phyloP scores from a whole-genome alignment of 495 filamentous ascomycete genomes.

The Daldinia decipiens region DNA sequence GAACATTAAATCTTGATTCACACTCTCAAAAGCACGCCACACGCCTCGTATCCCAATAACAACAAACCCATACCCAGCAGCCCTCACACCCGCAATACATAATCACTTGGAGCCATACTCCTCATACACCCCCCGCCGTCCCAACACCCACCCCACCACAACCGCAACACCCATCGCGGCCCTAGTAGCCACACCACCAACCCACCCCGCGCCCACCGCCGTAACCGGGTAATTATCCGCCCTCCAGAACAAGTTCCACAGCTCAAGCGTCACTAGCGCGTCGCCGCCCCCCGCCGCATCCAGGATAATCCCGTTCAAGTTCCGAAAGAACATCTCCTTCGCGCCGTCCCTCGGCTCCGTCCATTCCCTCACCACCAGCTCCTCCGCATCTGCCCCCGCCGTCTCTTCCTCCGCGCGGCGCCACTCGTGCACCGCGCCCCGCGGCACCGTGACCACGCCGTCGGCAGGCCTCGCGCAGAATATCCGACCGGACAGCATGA shows the following conservation, averaged over 20 bases:
- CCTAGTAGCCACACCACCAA: conserved; percentile 25
- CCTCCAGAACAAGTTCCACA: conserved; percentile 43
- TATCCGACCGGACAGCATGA: conserved; percentile 24
- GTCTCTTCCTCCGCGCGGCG: conserved; percentile 11
- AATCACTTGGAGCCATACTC: conserved; percentile 20
- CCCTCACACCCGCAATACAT: too few relatives aligned
- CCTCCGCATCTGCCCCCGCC: background rate
- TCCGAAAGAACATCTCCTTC: conserved; percentile 53
- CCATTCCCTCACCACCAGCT: conserved; percentile 49
- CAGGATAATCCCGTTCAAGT: conserved; percentile 50
- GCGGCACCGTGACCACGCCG: conserved; percentile 30
- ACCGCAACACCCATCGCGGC: conserved; percentile 31
- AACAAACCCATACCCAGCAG: background rate
- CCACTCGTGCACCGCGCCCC: conserved; percentile 47
- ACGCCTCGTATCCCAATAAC: background rate
- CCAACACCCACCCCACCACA: conserved; percentile 30
- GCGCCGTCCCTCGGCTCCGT: conserved; percentile 47
- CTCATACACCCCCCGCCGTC: conserved; percentile 33
- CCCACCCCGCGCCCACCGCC: background rate
- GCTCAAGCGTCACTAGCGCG: conserved; percentile 11
- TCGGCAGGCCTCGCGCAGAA: conserved; percentile 11
- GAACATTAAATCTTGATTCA: too few relatives aligned
- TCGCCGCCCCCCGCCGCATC: conserved; percentile 12
- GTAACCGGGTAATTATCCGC: conserved; percentile 40
- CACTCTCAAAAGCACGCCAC: background rate